Conservation (phyloP, 2,329 filamentous ascomycete genomes). For the Plenodomus tracheiphilus region DNA sequence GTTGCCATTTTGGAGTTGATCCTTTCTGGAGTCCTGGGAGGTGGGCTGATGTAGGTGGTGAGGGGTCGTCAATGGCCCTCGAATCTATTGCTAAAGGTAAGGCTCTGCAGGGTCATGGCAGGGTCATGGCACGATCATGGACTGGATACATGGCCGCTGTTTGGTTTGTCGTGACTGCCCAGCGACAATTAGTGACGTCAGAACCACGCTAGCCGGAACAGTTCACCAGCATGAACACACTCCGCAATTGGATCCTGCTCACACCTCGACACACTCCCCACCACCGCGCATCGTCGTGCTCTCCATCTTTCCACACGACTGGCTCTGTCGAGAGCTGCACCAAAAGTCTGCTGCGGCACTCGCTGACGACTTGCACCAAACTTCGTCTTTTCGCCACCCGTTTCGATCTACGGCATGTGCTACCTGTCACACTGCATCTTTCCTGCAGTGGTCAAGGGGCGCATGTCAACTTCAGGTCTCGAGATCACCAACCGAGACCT, state of each 20-base stretch:
- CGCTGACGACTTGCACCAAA: not conserved
- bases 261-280: too few relatives aligned
- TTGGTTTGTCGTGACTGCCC: not conserved
- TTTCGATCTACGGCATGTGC: conserved; percentile 8
- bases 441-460: conserved; percentile 3
- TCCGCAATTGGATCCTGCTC: not conserved
- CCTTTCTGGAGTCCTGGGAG: too few relatives aligned
- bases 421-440: conserved; percentile 16
- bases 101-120: not conserved
- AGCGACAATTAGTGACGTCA: not conserved
- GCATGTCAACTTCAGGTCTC: conserved; percentile 9
- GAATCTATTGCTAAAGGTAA: not conserved
- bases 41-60: too few relatives aligned
- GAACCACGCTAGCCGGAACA: not conserved
- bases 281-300: too few relatives aligned
- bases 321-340: not conserved
- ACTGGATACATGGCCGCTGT: not conserved
- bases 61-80: not conserved
- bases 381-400: not conserved
- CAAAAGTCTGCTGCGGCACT: not conserved
- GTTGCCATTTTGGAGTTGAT: conserved; percentile 26
- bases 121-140: too few relatives aligned
- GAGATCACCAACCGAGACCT: conserved; percentile 9
- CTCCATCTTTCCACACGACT: too few relatives aligned
- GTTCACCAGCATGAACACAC: not conserved